phyloP scores from a whole-genome alignment of 2,329 filamentous ascomycete species.

The Pseudocercospora pini-densiflorae region DNA sequence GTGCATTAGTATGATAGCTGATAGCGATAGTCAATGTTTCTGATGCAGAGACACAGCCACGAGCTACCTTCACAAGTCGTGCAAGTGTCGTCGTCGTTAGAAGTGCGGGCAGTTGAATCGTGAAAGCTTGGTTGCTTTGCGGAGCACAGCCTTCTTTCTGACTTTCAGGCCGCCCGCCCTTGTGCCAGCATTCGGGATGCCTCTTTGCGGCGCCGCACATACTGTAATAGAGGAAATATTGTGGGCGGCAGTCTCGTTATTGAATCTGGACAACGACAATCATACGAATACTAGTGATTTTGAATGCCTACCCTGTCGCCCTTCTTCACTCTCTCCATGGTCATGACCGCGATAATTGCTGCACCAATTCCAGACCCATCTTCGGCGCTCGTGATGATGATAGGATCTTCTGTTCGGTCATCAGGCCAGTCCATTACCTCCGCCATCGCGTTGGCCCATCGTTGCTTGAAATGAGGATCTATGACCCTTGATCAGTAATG shows the following conservation, averaged over 20 bases:
- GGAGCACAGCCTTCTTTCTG: not conserved
- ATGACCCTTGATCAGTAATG: too few species aligned
- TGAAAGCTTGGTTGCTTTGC: not conserved
- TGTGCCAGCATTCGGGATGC: not conserved
- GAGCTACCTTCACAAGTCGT: too few species aligned
- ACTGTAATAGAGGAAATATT: not conserved
- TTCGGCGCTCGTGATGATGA: constrained; percentile 46
- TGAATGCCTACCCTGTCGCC: constrained; percentile 22
- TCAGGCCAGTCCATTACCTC: constrained; percentile 45
- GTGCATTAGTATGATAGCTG: too few species aligned
- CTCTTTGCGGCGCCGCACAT: not conserved
- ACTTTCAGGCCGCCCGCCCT: not conserved
- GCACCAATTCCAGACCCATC: constrained; percentile 49
- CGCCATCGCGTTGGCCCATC: constrained; percentile 46
- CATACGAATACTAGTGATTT: not conserved
- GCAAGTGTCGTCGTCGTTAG: too few species aligned
- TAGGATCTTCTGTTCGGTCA: constrained; percentile 38
- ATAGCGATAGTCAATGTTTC: too few species aligned
- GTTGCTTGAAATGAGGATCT: constrained; percentile 45
- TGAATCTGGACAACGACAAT: too few species aligned
- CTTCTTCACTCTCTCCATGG: constrained; percentile 33
- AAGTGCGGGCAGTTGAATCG: too few species aligned
- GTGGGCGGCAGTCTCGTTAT: not conserved
- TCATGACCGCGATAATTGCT: constrained; percentile 42
- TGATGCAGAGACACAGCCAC: too few species aligned